Evolutionary conservation across 2,329 filamentous ascomycete genomes (phyloP), one percentile per base, ranked within the genome.

Genomic region (Elsinoe perseae): DNA sequence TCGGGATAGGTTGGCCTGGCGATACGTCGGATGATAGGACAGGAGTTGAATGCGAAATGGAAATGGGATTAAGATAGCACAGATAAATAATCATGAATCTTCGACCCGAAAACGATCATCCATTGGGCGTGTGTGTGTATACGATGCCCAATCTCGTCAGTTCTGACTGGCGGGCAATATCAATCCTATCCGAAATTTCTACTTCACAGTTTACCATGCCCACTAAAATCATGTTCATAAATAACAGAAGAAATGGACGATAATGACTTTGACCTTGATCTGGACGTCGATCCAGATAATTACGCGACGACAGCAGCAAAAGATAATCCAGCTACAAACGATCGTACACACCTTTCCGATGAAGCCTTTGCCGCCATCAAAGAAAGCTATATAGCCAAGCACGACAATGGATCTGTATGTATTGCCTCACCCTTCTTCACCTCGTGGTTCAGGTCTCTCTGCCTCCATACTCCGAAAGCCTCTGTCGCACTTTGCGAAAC

Each of bases 301-400:
- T 68, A 69, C 55, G 66, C 65, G 8, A 63, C 64, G 16, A 60
- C 63, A 14, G 65, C 66, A 28, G 63, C 66, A 3, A 61, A 48
- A 20, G 65, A 68, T 30, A 55, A 42, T 20, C 36, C 64, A 0
- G 54, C 59, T 30, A 50, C 54, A 6, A 62, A 62, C 4, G 59
- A 65, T 7, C 63, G 69, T 30, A 69, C 65, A 1, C 64, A 64
- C 53, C 67, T 68, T 57, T 66, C 64, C 57, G 65, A 68, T 56
- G 61, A 62, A 38, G 64, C 63, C 28, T 70, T 69, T 50, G 61
- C 63, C 12, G 60, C 60, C 7, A 62, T 66, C 28, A 69, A 67
- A 57, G 62, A 57, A 7, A 48, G 52, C 4, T 71, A 70, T 56
- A 46, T 43, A 3, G 67, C 68, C 7, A 67, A 66, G 40, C 59